phyloP scores from a whole-genome alignment of 176 grass and related monocot genomes.

The Saccharum spontaneum region DNA sequence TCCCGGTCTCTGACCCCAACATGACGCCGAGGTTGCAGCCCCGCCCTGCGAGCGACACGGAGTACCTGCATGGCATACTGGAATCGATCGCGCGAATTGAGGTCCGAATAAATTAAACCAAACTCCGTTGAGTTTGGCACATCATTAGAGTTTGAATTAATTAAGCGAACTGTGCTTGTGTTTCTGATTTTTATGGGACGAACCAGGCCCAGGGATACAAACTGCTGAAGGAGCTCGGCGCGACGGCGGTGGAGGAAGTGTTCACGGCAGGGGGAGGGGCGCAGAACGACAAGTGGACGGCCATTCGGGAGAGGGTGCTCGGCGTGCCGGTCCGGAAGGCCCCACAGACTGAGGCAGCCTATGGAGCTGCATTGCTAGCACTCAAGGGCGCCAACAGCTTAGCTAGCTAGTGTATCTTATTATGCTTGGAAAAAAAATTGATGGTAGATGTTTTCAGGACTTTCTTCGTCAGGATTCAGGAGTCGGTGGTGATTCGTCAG shows the following conservation, averaged over 20 bases:
- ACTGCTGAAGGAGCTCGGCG: slow-evolving; percentile 59
- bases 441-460: too few relatives aligned
- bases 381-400: slow-evolving; percentile 41
- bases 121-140: neutral
- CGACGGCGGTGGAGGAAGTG: slow-evolving; percentile 57
- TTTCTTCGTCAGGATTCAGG: too few relatives aligned
- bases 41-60: slow-evolving; percentile 36
- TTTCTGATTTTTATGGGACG: neutral
- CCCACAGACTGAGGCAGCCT: slow-evolving; percentile 67
- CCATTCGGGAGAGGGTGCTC: slow-evolving; percentile 67
- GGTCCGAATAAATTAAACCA: slow-evolving; percentile 31
- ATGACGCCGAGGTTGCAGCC: slow-evolving; percentile 80
- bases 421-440: too few relatives aligned
- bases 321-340: slow-evolving; percentile 64
- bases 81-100: slow-evolving; percentile 76
- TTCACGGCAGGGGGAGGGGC: slow-evolving; percentile 73
- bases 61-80: slow-evolving; percentile 71
- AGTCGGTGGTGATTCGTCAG: too few relatives aligned
- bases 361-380: slow-evolving; percentile 70
- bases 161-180: neutral
- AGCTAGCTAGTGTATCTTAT: neutral
- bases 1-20: slow-evolving; percentile 64
- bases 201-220: slow-evolving; percentile 58
- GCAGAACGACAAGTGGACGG: slow-evolving; percentile 63
- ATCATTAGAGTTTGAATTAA: neutral